A percentile compares a stretch with the other conserved stretches of the same genome.
phyloP scores from a whole-genome alignment of 2,329 filamentous ascomycete genomes.

The Pseudopithomyces maydicus region DNA sequence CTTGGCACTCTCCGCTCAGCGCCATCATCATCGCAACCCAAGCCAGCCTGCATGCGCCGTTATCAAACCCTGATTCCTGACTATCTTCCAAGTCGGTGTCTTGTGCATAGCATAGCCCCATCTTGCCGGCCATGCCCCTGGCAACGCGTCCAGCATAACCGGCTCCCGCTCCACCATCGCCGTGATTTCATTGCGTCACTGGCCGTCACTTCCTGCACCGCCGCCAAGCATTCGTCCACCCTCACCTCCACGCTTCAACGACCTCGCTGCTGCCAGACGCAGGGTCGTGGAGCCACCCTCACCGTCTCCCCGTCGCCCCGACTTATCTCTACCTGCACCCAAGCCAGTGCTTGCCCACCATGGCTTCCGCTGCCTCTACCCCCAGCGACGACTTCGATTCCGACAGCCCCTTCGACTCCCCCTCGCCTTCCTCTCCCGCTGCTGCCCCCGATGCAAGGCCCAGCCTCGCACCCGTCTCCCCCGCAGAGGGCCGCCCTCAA shows the following conservation, averaged over 20 bases:
- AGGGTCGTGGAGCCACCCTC: neutral
- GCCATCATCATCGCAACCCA: neutral
- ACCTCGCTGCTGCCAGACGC: neutral
- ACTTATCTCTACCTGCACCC: constrained; percentile 7
- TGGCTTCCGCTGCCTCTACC: constrained; percentile 36
- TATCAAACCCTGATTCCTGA: neutral
- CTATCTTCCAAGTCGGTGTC: neutral
- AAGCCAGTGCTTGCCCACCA: constrained; percentile 17
- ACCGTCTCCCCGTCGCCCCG: constrained; percentile 11
- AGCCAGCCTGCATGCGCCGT: neutral
- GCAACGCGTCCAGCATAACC: constrained; percentile 6
- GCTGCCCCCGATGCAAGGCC: constrained; percentile 26
- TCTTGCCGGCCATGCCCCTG: constrained; percentile 1
- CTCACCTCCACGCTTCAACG: neutral
- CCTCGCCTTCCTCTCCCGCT: constrained; percentile 37
- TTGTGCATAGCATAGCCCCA: neutral
- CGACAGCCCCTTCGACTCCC: constrained; percentile 37
- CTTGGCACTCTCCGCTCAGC: neutral
- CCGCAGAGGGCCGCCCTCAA: constrained; percentile 52
- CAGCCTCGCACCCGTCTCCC: constrained; percentile 23
- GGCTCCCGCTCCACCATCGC: neutral
- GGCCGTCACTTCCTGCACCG: neutral
- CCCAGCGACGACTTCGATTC: constrained; percentile 39
- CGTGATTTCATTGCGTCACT: constrained; percentile 14
- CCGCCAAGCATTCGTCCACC: constrained; percentile 4